Conservation (phyloP, 108 stramenopile genomes). For the Fistulifera pelliculosa region DNA sequence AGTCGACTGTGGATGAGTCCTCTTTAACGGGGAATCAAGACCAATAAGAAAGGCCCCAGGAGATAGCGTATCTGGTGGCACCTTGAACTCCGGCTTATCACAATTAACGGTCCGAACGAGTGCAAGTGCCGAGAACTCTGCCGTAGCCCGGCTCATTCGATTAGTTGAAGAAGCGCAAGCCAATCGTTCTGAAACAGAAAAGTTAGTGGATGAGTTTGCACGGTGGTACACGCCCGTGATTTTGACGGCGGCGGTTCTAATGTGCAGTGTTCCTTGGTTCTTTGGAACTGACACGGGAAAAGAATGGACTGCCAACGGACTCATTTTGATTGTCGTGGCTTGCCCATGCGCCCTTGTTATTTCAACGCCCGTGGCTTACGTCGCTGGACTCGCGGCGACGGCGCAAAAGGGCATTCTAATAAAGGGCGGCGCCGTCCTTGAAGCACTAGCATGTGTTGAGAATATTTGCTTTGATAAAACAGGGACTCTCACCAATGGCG, state of each 20-base stretch:
- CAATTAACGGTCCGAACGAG: constrained; percentile 59
- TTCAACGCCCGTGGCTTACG: constrained; percentile 76
- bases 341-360: constrained; percentile 85
- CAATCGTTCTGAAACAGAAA: constrained; percentile 68
- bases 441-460: constrained; percentile 49
- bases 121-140: constrained; percentile 59
- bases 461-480: constrained; percentile 74
- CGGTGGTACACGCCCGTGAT: constrained; percentile 67
- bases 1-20: constrained; percentile 55
- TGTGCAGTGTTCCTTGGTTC: constrained; percentile 75
- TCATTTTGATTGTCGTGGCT: constrained; percentile 72
- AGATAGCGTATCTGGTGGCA: constrained; percentile 57
- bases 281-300: constrained; percentile 45
- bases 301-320: constrained; percentile 49
- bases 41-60: constrained; percentile 60
- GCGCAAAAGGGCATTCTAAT: constrained; percentile 78
- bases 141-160: constrained; percentile 63
- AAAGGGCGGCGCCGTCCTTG: constrained; percentile 68
- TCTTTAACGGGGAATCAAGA: constrained; percentile 67
- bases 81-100: constrained; percentile 57
- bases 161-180: constrained; percentile 79
- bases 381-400: constrained; percentile 72
- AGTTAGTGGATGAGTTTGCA: constrained; percentile 73
- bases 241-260: constrained; percentile 37
- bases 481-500: constrained; percentile 68